These are phyloP conservation scores for Venturia effusa DNA, from an alignment of 2,329 filamentous ascomycete species.

Conservation along the genomic window DNA sequence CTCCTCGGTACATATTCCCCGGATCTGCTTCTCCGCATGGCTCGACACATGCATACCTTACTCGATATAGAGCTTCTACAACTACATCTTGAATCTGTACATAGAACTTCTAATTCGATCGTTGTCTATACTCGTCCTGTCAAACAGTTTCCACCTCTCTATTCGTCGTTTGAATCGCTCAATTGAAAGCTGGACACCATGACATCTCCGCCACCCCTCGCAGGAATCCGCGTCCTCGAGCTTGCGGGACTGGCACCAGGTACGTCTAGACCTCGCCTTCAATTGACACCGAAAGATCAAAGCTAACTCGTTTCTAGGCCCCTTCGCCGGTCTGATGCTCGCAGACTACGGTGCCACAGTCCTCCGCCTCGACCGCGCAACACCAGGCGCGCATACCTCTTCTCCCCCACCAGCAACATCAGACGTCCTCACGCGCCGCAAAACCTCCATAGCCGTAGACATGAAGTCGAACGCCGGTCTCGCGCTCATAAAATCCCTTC, in stretches of 20 bases:
- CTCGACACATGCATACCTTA: background rate
- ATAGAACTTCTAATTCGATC: background rate
- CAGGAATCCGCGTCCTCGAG: slow-evolving; percentile 52
- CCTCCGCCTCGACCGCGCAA: slow-evolving; percentile 67
- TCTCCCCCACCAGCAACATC: slow-evolving; percentile 38
- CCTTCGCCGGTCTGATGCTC: slow-evolving; percentile 74
- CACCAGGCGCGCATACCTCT: slow-evolving; percentile 28
- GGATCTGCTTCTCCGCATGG: slow-evolving; percentile 10
- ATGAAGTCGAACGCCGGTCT: slow-evolving; percentile 58
- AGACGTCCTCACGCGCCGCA: slow-evolving; percentile 72
- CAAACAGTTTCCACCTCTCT: background rate
- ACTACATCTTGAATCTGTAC: background rate
- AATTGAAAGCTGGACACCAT: slow-evolving; percentile 5
- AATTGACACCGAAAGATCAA: background rate
- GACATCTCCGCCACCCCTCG: slow-evolving; percentile 36
- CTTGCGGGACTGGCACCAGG: slow-evolving; percentile 53
- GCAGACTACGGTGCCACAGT: slow-evolving; percentile 83
- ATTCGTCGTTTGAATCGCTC: background rate
- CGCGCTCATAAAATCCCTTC: slow-evolving; percentile 54
- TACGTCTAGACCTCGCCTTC: slow-evolving; percentile 19
- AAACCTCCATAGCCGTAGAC: slow-evolving; percentile 69
- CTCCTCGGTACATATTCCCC: background rate
- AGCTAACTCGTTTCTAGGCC: slow-evolving; percentile 42
- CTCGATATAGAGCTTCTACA: background rate
- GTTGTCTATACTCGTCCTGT: background rate